A percentile compares a stretch with the other conserved stretches of the same genome.
These are phyloP conservation scores for Ilex asprella DNA, from an alignment of 257 asterid species.

Conservation along the genomic window DNA sequence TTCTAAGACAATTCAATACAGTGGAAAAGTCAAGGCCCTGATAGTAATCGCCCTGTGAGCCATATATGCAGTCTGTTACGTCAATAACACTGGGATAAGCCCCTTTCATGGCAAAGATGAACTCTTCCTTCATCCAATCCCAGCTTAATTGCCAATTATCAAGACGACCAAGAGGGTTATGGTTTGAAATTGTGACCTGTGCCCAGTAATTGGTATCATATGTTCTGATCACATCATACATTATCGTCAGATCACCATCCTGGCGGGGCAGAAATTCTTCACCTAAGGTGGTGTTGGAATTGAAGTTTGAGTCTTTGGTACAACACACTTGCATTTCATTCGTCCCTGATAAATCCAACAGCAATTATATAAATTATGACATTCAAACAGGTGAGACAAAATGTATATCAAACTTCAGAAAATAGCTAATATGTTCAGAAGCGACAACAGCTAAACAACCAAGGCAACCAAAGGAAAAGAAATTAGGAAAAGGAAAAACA, in stretches of 20 bases:
- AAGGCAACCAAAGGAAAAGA: no score
- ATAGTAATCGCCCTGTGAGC: constrained; percentile 60
- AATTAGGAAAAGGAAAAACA: no score
- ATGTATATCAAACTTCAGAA: no score
- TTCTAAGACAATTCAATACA: constrained; percentile 63
- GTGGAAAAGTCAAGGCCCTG: constrained; percentile 59
- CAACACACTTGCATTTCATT: constrained; percentile 71
- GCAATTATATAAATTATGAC: not conserved
- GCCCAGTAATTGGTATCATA: constrained; percentile 84
- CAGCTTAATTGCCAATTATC: constrained; percentile 89
- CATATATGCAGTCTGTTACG: constrained; percentile 61
- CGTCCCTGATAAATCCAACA: constrained; percentile 40
- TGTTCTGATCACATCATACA: constrained; percentile 69
- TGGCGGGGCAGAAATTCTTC: constrained; percentile 63
- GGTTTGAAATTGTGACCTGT: constrained; percentile 62
- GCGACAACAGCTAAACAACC: no score
- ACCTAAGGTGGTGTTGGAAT: constrained; percentile 37
- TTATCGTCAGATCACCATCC: constrained; percentile 70
- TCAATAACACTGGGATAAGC: constrained; percentile 76
- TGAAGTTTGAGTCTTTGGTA: constrained; percentile 36
- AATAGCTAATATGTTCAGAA: no score
- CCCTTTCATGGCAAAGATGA: constrained; percentile 69
- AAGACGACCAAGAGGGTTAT: constrained; percentile 79
- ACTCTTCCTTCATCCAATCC: constrained; percentile 98
- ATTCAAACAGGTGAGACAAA: no score